Evolutionary conservation across 73 alveolate genomes (phyloP).

Genomic region (Symbiodinium natans): DNA sequence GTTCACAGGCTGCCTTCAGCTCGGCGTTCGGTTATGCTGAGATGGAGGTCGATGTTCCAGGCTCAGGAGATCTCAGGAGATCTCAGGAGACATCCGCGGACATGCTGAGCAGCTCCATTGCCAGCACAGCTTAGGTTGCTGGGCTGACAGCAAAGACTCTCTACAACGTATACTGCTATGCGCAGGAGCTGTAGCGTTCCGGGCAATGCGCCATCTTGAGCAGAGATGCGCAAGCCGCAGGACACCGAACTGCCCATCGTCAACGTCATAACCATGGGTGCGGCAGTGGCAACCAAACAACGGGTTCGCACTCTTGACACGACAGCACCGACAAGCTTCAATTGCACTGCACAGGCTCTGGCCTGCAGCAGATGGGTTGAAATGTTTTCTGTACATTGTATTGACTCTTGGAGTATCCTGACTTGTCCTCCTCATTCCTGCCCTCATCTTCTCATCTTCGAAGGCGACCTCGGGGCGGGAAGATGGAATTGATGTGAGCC

Average conservation of each 20-base stretch:
- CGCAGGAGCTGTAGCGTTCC: slow-evolving; percentile 1
- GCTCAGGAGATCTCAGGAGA: neutral
- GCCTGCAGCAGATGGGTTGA: neutral
- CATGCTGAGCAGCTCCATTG: neutral
- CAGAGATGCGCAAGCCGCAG: neutral
- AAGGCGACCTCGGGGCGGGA: slow-evolving; percentile 40
- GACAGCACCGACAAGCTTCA: slow-evolving; percentile 24
- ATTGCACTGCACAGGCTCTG: slow-evolving; percentile 36
- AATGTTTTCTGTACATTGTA: neutral
- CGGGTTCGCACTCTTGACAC: slow-evolving; percentile 64
- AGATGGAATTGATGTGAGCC: slow-evolving; percentile 53
- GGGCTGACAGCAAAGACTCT: slow-evolving; percentile 31
- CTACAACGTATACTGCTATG: slow-evolving; percentile 55
- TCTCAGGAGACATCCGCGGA: neutral
- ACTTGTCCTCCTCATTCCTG: neutral
- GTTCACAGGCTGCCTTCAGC: slow-evolving; percentile 17
- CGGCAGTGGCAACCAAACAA: slow-evolving; percentile 66
- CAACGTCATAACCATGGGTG: slow-evolving; percentile 55
- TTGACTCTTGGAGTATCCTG: neutral
- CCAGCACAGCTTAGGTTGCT: slow-evolving; percentile 5
- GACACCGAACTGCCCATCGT: slow-evolving; percentile 18
- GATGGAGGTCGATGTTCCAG: slow-evolving; percentile 31
- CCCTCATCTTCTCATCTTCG: neutral
- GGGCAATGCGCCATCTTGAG: neutral
- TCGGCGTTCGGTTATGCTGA: slow-evolving; percentile 9